Conservation (phyloP, 345 rosid genomes). For the Iberis pinnata region DNA sequence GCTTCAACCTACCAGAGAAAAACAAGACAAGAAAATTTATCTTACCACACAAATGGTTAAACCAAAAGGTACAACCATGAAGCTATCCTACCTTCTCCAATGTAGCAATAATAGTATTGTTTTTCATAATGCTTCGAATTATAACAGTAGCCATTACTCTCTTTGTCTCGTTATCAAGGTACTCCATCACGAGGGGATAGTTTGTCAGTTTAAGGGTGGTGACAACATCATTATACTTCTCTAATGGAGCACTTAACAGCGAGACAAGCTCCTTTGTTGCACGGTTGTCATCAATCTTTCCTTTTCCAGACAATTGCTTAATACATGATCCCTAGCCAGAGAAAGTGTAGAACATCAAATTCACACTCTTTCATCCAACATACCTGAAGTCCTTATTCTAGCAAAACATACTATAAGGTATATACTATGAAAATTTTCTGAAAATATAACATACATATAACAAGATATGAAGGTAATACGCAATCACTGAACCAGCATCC, state of each 20-base stretch:
- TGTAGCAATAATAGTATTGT: conserved; percentile 60
- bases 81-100: conserved; percentile 53
- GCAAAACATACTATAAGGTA: too few species aligned
- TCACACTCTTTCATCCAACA: too few species aligned
- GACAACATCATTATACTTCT: conserved; percentile 85
- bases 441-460: conserved; percentile 13
- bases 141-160: conserved; percentile 80
- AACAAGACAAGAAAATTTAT: conserved; percentile 1
- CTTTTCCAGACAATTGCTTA: conserved; percentile 63
- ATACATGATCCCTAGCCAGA: conserved; percentile 98
- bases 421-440: too few species aligned
- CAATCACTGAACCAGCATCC: too few species aligned
- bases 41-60: conserved; percentile 18
- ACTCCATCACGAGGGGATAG: conserved; percentile 76
- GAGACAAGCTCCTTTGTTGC: conserved; percentile 87
- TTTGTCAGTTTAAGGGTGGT: conserved; percentile 80
- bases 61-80: conserved; percentile 12
- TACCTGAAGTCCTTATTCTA: too few species aligned
- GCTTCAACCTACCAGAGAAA: conserved; percentile 72
- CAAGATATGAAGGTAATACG: too few species aligned
- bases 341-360: background rate
- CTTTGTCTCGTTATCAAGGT: conserved; percentile 80
- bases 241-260: conserved; percentile 87
- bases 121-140: conserved; percentile 88
- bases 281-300: conserved; percentile 69